These are phyloP conservation scores for Acanthamoeba royreba DNA, from an alignment of 208 protist species.

Conservation along the genomic window DNA sequence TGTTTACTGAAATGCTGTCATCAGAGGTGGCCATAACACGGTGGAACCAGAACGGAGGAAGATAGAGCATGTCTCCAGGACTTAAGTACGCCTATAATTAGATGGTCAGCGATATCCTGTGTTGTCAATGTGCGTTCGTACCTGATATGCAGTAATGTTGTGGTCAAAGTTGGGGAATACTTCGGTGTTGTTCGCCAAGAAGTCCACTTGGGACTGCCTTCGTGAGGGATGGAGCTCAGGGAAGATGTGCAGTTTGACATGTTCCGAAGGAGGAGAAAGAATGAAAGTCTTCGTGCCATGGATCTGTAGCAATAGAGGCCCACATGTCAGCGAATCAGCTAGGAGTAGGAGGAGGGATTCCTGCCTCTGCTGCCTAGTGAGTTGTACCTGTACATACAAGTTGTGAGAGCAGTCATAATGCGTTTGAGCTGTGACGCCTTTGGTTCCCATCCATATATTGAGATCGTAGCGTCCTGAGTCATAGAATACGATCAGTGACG, in stretches of 20 bases:
- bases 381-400: constrained; percentile 6
- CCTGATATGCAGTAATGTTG: neutral
- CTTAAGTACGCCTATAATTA: neutral
- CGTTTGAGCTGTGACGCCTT: neutral
- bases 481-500: no score
- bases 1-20: neutral
- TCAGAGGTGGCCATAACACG: neutral
- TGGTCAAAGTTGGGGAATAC: neutral
- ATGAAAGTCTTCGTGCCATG: neutral
- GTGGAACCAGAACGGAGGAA: constrained; percentile 31
- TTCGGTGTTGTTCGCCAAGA: neutral
- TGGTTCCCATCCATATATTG: constrained; percentile 16
- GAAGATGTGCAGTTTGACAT: neutral
- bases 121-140: neutral
- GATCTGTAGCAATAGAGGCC: neutral
- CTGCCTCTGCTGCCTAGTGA: no score
- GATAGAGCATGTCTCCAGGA: neutral
- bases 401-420: constrained; percentile 31
- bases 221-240: neutral
- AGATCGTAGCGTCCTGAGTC: neutral
- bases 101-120: neutral
- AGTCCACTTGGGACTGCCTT: constrained; percentile 3
- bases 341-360: no score
- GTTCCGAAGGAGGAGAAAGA: neutral
- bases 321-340: neutral